A percentile compares a stretch with the other conserved stretches of the same genome.
Evolutionary conservation across 2,329 filamentous ascomycete genomes (phyloP).

Genomic region (Atkinsonella hypoxylon): DNA sequence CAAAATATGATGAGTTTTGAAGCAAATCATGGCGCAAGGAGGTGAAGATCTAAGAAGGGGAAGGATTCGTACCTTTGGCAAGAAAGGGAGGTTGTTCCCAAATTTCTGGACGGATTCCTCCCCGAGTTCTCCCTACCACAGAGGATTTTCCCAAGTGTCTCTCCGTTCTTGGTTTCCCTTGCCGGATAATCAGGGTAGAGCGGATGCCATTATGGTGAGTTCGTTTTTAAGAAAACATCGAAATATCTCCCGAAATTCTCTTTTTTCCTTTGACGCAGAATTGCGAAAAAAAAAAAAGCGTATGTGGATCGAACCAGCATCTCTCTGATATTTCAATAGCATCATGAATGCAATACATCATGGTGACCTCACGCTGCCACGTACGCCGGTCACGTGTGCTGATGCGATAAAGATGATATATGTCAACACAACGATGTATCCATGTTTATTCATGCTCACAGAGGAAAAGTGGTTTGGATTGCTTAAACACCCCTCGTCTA

Average conservation of each 20-base stretch:
- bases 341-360: background rate
- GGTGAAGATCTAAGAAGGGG: too few species aligned
- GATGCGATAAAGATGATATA: background rate
- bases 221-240: background rate
- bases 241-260: background rate
- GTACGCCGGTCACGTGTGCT: background rate
- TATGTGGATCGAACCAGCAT: too few species aligned
- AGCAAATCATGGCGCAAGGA: too few species aligned
- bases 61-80: constrained; percentile 53
- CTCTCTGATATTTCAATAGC: background rate
- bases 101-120: constrained; percentile 48
- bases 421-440: background rate
- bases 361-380: background rate
- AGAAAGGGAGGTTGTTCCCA: constrained; percentile 54
- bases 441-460: background rate
- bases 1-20: background rate
- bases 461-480: background rate
- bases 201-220: background rate
- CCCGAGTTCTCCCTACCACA: constrained; percentile 51
- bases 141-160: constrained; percentile 53
- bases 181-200: constrained; percentile 58
- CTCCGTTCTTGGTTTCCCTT: constrained; percentile 47
- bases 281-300: too few species aligned
- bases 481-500: background rate
- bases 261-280: too few species aligned